Percentiles rank a stretch among this genome's conserved stretches.
phyloP scores from a whole-genome alignment of 192 early-diverging fungal genomes.

The Thamnidium elegans region DNA sequence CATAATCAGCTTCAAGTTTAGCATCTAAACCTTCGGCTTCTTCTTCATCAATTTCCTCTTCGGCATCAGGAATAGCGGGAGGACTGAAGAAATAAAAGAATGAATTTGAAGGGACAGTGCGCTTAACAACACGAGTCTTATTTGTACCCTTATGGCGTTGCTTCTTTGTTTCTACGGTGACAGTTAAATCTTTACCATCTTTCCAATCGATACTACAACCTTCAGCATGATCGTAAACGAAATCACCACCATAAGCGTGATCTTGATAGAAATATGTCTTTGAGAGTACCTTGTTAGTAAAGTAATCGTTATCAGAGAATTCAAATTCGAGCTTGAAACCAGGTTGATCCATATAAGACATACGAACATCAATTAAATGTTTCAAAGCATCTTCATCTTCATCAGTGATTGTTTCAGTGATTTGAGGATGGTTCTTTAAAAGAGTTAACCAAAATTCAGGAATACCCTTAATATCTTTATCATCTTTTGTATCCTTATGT shows the following conservation, averaged over 20 bases:
- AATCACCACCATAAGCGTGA: conserved; percentile 75
- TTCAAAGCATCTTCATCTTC: conserved; percentile 89
- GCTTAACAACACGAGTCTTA: conserved; percentile 97
- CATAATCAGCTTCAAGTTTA: conserved; percentile 91
- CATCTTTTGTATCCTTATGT: conserved; percentile 44
- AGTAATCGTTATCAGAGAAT: conserved; percentile 87
- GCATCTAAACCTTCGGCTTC: conserved; percentile 78
- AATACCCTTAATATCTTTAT: conserved; percentile 61
- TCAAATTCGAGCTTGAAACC: conserved; percentile 95
- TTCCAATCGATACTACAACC: conserved; percentile 95
- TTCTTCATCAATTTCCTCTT: conserved; percentile 69
- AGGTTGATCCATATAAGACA: conserved; percentile 81
- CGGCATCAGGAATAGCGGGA: conserved; percentile 73
- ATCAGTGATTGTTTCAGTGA: conserved; percentile 86
- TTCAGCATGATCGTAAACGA: conserved; percentile 90
- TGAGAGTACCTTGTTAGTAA: conserved; percentile 79
- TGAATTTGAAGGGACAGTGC: conserved; percentile 90
- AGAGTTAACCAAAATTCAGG: conserved; percentile 97
- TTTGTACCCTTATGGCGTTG: conserved; percentile 99
- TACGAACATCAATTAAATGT: conserved; percentile 84
- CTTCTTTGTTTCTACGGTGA: conserved; percentile 95
- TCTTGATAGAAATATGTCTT: conserved; percentile 96
- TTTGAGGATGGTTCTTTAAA: conserved; percentile 79
- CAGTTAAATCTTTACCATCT: conserved; percentile 91
- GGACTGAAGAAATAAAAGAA: conserved; percentile 98